Conservation (phyloP, 108 stramenopile species). For the Stephanodiscus minutulus region DNA sequence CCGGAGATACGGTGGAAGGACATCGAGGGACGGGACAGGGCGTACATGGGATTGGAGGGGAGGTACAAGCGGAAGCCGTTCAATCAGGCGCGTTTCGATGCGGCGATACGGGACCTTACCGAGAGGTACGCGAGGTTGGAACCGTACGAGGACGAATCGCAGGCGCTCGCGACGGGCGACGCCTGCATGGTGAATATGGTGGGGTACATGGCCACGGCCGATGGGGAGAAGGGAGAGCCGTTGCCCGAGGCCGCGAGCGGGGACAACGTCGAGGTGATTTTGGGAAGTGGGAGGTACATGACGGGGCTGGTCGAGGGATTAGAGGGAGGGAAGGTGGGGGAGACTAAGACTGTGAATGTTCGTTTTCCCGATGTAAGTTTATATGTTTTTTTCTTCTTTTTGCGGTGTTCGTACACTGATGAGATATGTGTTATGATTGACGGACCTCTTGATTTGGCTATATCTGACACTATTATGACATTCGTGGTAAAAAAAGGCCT, state of each 20-base stretch:
- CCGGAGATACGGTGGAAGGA: constrained; percentile 81
- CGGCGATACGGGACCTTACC: constrained; percentile 76
- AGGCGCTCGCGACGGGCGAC: constrained; percentile 73
- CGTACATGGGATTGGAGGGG: constrained; percentile 78
- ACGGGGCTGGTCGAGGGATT: constrained; percentile 84
- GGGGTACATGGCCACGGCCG: constrained; percentile 76
- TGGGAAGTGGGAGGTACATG: constrained; percentile 88
- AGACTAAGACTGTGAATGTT: constrained; percentile 65
- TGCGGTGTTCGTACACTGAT: background rate
- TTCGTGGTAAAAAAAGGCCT: constrained; percentile 39
- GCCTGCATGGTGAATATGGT: constrained; percentile 86
- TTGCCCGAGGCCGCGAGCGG: constrained; percentile 86
- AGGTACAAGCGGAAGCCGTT: constrained; percentile 82
- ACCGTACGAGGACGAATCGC: constrained; percentile 52
- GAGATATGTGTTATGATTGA: background rate
- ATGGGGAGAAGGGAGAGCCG: constrained; percentile 75
- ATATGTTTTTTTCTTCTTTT: constrained; percentile 4
- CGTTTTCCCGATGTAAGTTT: constrained; percentile 82
- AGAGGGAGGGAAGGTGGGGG: constrained; percentile 81
- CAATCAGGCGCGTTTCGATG: constrained; percentile 73
- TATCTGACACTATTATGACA: background rate
- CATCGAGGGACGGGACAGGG: constrained; percentile 60
- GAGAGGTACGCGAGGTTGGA: constrained; percentile 79
- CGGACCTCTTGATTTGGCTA: background rate
- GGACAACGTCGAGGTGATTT: constrained; percentile 82